These are phyloP conservation scores for Tolypocladium ovalisporum DNA, from an alignment of 2,329 filamentous ascomycete species.

Conservation along the genomic window DNA sequence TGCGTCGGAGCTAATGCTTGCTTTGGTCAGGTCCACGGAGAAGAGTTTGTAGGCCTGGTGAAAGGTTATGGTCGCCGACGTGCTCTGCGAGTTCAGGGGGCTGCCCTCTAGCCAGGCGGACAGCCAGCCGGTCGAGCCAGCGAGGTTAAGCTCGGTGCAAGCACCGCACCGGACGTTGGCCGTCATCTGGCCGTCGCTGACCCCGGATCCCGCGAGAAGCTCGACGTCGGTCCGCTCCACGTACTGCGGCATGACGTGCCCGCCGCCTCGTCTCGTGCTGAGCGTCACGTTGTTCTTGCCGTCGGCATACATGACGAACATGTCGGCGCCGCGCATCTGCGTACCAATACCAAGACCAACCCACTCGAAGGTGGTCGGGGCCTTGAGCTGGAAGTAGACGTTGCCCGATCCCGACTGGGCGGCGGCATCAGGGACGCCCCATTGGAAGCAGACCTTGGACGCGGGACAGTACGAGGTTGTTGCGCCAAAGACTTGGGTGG, in stretches of 20 bases:
- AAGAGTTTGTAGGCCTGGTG: conserved; percentile 37
- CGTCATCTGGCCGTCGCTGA: conserved; percentile 39
- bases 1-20: conserved; percentile 31
- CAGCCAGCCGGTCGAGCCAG: conserved; percentile 36
- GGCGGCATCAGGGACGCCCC: conserved; percentile 42
- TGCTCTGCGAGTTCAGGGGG: conserved; percentile 31
- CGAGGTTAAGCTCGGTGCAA: conserved; percentile 36
- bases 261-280: conserved; percentile 40
- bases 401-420: conserved; percentile 38
- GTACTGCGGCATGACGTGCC: conserved; percentile 38
- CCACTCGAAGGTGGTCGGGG: conserved; percentile 43
- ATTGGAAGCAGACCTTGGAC: conserved; percentile 38
- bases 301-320: conserved; percentile 52
- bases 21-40: conserved; percentile 35
- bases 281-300: conserved; percentile 49
- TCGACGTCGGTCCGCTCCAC: conserved; percentile 31
- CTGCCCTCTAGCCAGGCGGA: conserved; percentile 40
- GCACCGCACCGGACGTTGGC: conserved; percentile 48
- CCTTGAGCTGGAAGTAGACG: conserved; percentile 51
- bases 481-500: conserved; percentile 10
- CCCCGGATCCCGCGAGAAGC: conserved; percentile 48
- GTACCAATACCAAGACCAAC: conserved; percentile 46
- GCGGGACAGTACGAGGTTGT: conserved; percentile 29
- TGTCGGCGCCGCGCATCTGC: conserved; percentile 44
- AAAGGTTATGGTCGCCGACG: conserved; percentile 25